Base-by-base conservation (phyloP, 305 asterid genomes). In the Euphrasia arctica region DNA sequence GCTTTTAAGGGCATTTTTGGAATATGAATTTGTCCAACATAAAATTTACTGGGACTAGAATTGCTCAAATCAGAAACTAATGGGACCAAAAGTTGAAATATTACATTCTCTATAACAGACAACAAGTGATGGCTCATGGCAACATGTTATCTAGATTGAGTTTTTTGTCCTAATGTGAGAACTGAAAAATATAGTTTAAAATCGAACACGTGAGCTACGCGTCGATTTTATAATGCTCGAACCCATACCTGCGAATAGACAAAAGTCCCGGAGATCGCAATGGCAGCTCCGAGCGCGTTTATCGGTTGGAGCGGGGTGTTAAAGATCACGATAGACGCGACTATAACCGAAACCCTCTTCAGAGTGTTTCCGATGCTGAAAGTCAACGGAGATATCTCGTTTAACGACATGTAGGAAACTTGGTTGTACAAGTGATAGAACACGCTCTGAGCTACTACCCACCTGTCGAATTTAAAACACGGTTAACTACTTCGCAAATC, bases 391-490 rank as follows among this genome's bases (percentile, higher is more conserved):
- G 95, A 90, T 60, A 90, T 90, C 74, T 90, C 97, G 66, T 90
- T 80, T n/a, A 87, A 63, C 2, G 97, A 90, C 97, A 90, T 90
- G 76, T 87, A 90, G 0, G 97, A 90, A 8, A 90, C 95, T 81
- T 87, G 97, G 50, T 87, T 90, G 90, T 90, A 87, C 42, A 90
- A 79, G 69, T 90, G 97, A 74, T 90, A 87, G 72, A 90, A 90
- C 22, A 90, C 95, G 80, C 95, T 90, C 64, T 90, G 97, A 28
- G 95, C 97, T 77, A 82, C 92, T 55, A 90, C 86, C 97, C 97
- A 90, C 97, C 95, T 90, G 64, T 22, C 28, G 7, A 4, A 50
- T 66, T 2, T 2, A 27, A 3, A 10, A 34, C 52, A 67, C 22
- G 45, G 52, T 13, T 13, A 42, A 34, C 28, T 71, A 47, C 36